Base-by-base conservation (phyloP, 176 grass and related monocot species). In the Aegilops longissima region DNA sequence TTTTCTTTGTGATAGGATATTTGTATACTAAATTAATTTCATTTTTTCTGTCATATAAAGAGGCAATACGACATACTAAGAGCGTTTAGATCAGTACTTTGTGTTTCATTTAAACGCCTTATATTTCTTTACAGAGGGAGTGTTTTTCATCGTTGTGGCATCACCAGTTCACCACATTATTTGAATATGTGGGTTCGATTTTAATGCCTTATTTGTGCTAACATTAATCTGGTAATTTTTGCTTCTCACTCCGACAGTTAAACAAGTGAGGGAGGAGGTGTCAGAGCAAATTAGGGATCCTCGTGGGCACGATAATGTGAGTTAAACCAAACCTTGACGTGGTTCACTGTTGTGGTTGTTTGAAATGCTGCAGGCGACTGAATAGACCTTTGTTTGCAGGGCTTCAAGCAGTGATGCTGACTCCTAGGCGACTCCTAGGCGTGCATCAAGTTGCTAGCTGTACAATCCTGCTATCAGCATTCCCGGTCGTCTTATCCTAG, bases 251-350 rank as follows among this genome's bases (percentile, higher is more conserved):
- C 66, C 66, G 62, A 31, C 76, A 91, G 90, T 77, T 34, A 91
- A 91, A 84, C 76, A 91, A 91, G 82, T 77, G 51, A 84, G 39
- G 36, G 62, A 85, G 82, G 84, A 91, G 36, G 56, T 89, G 14
- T 85, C 68, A 10, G 84, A 87, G 80, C 88, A 86, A 78, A 20
- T 54, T 65, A 93, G 45, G 45, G 84, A 87, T 61, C 66, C 27
- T 39, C 91, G 54, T 82, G 87, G 88, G 11, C 66, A 70, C n/a
- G 77, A 84, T 70, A 87, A 89, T 75, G 89, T 94, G 80, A 76
- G 18, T 61, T 33, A 33, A 21, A 2, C 0, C 49, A 1, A 45
- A 45, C 2, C 11, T 83, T 86, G 3, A 25, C 18, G 1, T 58
- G 6, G 12, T 73, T 30, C 44, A 30, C 34, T 58, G 6, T 6